Percentiles rank a stretch among this genome's conserved stretches.
Evolutionary conservation across 148 eudicot species (phyloP).

Genomic region (Vaccinium corymbosum): DNA sequence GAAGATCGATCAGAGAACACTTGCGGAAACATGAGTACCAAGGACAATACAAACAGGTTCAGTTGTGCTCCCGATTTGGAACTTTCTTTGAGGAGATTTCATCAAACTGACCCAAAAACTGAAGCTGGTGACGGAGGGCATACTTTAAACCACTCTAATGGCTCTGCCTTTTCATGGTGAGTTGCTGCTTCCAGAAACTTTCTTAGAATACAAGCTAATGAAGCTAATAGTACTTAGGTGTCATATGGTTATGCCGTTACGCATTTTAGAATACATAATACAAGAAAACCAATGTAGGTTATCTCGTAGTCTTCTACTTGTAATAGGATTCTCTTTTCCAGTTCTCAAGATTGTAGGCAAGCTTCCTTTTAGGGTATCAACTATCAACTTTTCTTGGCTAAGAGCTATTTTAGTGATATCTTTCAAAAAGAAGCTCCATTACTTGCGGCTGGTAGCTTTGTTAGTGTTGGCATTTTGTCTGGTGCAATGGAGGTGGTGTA

Average conservation of each 20-base stretch:
- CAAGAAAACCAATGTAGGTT: not conserved
- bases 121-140: slow-evolving; percentile 40
- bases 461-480: not conserved
- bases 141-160: slow-evolving; percentile 62
- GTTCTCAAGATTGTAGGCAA: slow-evolving; percentile 22
- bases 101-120: slow-evolving; percentile 36
- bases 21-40: slow-evolving; percentile 16
- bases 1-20: slow-evolving; percentile 22
- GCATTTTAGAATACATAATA: not conserved
- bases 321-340: slow-evolving; percentile 19
- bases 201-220: not conserved
- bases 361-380: not conserved
- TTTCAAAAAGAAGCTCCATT: not conserved
- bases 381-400: not conserved
- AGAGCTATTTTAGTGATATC: not conserved
- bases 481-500: not conserved
- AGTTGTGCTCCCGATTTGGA: slow-evolving; percentile 8
- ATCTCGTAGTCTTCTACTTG: not conserved
- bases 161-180: slow-evolving; percentile 81
- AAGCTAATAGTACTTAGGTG: not conserved
- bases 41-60: slow-evolving; percentile 16
- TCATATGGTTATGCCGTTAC: not conserved
- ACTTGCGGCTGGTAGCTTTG: not conserved
- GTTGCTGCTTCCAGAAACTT: slow-evolving; percentile 20
- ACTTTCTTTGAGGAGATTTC: slow-evolving; percentile 66